These are phyloP conservation scores for Bocquillonia castaneifolia DNA, from an alignment of 441 rosid species.

Conservation along the genomic window DNA sequence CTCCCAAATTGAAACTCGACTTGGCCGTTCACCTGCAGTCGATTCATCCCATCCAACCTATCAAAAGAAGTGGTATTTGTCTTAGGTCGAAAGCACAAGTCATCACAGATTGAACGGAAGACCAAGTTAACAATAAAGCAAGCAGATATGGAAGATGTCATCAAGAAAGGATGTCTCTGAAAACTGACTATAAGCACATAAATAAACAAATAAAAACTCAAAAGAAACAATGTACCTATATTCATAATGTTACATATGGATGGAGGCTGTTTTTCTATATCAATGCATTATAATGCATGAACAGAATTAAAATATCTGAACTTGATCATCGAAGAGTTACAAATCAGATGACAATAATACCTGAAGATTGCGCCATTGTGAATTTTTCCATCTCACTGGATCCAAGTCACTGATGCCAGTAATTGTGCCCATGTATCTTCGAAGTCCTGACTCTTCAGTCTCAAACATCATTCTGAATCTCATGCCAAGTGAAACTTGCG, in stretches of 20 bases:
- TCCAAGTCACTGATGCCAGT: constrained; percentile 86
- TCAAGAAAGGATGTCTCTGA: too few relatives aligned
- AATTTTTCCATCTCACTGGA: constrained; percentile 79
- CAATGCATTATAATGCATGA: background rate
- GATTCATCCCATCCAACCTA: constrained; percentile 99
- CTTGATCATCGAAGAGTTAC: background rate
- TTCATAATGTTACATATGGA: background rate
- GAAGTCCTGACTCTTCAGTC: constrained; percentile 90
- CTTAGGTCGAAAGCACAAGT: constrained; percentile 7
- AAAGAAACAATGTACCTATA: too few relatives aligned
- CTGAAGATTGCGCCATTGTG: constrained; percentile 99
- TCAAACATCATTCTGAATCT: constrained; percentile 96
- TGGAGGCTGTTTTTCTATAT: background rate
- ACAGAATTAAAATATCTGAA: background rate
- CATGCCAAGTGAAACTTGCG: constrained; percentile 89
- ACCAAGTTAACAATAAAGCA: background rate
- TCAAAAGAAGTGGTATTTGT: constrained; percentile 4
- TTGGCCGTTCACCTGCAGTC: constrained; percentile 82
- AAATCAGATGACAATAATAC: constrained; percentile 35
- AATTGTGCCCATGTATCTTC: constrained; percentile 94
- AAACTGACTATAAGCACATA: background rate
- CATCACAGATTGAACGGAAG: background rate
- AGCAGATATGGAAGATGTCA: background rate
- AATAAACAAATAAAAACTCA: background rate
- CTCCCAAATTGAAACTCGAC: constrained; percentile 88